Evolutionary conservation across 2,329 filamentous ascomycete genomes (phyloP).

Genomic region (Clathrospora elynae): DNA sequence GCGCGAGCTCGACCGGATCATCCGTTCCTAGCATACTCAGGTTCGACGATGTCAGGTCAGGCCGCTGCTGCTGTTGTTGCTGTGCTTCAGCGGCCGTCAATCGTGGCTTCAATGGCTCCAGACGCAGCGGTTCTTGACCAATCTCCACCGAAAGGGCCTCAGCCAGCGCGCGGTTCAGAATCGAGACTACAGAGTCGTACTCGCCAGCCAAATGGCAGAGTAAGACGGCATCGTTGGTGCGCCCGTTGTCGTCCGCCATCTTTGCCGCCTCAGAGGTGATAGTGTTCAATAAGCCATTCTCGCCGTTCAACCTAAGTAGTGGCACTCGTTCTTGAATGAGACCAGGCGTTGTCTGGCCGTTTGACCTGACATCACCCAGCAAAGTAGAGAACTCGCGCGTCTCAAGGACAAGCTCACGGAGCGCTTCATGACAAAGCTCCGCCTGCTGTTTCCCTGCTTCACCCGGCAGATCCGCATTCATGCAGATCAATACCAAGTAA

Average conservation of each 20-base stretch:
- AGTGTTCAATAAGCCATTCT: conserved; percentile 85
- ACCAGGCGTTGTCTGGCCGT: conserved; percentile 83
- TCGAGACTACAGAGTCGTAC: conserved; percentile 89
- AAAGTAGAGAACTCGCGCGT: conserved; percentile 93
- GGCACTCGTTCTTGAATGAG: conserved; percentile 83
- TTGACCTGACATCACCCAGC: conserved; percentile 85
- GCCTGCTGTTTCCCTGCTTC: conserved; percentile 77
- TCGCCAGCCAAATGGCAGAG: conserved; percentile 94
- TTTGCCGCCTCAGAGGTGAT: conserved; percentile 91
- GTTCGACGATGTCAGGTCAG: conserved; percentile 47
- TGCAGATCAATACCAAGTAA: conserved; percentile 87
- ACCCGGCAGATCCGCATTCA: conserved; percentile 82
- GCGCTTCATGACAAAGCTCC: conserved; percentile 84
- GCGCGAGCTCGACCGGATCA: conserved; percentile 67
- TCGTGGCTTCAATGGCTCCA: conserved; percentile 80
- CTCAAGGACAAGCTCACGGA: conserved; percentile 94
- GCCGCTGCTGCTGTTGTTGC: conserved; percentile 39
- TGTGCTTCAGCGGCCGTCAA: conserved; percentile 43
- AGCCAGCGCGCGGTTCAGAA: conserved; percentile 87
- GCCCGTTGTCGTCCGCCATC: conserved; percentile 90
- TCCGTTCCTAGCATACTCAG: conserved; percentile 71
- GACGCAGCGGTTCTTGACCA: conserved; percentile 76
- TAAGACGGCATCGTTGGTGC: conserved; percentile 90
- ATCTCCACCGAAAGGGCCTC: conserved; percentile 87
- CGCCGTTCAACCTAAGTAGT: conserved; percentile 78